Evolutionary conservation across 352 stramenopile genomes (phyloP), one percentile per base, ranked within the genome.

Genomic region (Globisporangium solare): DNA sequence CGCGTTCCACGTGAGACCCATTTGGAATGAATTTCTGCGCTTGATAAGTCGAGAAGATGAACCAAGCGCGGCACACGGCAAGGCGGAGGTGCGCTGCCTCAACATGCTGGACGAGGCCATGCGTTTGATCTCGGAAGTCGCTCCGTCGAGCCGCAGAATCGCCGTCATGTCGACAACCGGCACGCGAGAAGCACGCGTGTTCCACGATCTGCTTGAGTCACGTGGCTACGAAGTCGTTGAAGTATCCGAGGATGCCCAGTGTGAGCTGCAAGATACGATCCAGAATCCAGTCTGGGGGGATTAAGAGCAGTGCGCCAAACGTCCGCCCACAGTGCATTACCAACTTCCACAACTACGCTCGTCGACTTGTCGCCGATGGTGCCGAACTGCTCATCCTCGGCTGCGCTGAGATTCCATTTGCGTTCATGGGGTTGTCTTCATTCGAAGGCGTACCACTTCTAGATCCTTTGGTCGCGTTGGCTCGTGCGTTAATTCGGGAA

Each of bases 371-470:
- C 37, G 54, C 43, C 4, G 43, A 58, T 12, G 74, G 74, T 4
- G 71, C 74, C 4, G 56, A 79, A 18, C 61, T 79, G 12, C 53
- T 80, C 47, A 64, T 84, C 31, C 32, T 84, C 18, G 74, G 74
- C 18, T 84, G 74, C 61, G 82, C 71, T 0, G 74, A 84, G 60
- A 79, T 84, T 49, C 74, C 74, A 3, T 75, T 84, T 39, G 74
- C 64, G 1, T 80, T 84, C 22, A 43, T 43, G 2, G 69, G 62
- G 1, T 53, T 43, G 5, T 64, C 60, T 12, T 40, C 49, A 0
- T 61, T 82, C 43, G 67, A 79, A n/a, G 70, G 74, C 3, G 66
- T 70, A 2, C 22, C 67, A 21, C 54, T 84, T 21, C 22, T 84
- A 1, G 71, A 84, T 45, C 74, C 74, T 15, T 55, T 84, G 27